Evolutionary conservation across 345 rosid genomes (phyloP).

Genomic region (Eucalyptus paniculata): DNA sequence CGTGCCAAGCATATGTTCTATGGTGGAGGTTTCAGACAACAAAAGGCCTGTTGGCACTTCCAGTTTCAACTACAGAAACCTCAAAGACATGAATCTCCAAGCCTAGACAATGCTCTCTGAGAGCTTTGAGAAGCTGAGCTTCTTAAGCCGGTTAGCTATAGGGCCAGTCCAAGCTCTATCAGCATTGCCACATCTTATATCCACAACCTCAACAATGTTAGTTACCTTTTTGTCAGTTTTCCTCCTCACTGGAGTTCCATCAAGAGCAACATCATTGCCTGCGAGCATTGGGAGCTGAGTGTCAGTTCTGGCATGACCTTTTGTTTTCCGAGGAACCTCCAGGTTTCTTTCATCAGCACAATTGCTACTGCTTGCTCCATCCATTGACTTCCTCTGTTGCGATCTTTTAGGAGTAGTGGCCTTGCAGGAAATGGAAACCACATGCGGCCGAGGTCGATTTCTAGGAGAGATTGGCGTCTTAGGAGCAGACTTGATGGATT

Average conservation of each 20-base stretch:
- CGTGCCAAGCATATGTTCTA: conserved; percentile 43
- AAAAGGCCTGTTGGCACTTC: conserved; percentile 19
- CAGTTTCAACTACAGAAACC: conserved; percentile 32
- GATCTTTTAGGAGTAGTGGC: conserved; percentile 37
- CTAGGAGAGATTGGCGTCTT: conserved; percentile 16
- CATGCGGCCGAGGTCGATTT: conserved; percentile 21
- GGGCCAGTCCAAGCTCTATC: conserved; percentile 79
- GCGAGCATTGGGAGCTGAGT: conserved; percentile 58
- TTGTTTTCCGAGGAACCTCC: conserved; percentile 29
- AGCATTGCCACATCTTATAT: conserved; percentile 72
- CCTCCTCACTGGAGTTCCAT: conserved; percentile 45
- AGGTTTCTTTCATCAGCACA: conserved; percentile 4
- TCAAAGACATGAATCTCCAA: conserved; percentile 36
- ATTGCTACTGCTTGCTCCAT: conserved; percentile 74
- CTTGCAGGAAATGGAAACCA: conserved; percentile 41
- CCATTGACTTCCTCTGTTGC: conserved; percentile 46
- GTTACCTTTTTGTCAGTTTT: conserved; percentile 44
- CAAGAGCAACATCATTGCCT: conserved; percentile 35
- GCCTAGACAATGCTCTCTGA: conserved; percentile 54
- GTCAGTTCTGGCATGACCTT: conserved; percentile 12
- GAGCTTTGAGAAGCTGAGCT: conserved; percentile 92
- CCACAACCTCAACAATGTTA: conserved; percentile 76
- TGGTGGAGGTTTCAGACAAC: conserved; percentile 40
- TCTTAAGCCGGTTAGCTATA: conserved; percentile 64
- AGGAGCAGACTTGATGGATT: conserved; percentile 37